A percentile compares a stretch with the other conserved stretches of the same genome.
phyloP scores from a whole-genome alignment of 2,329 filamentous ascomycete species.

The Aspergillus awamori region DNA sequence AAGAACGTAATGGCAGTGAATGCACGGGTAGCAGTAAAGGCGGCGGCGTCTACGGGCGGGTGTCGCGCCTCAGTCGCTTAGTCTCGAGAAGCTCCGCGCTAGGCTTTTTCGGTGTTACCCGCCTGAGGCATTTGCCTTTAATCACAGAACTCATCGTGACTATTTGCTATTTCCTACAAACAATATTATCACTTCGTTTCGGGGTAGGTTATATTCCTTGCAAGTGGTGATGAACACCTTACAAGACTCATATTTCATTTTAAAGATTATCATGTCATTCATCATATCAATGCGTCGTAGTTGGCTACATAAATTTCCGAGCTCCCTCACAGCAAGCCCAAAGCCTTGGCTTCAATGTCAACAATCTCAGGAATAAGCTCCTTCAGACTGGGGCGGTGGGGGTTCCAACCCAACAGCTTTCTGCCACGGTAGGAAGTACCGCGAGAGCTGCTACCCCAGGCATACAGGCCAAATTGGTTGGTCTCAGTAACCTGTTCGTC shows the following conservation, averaged over 20 bases:
- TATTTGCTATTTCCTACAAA: not conserved
- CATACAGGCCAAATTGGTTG: slow-evolving; percentile 37
- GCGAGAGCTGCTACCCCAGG: slow-evolving; percentile 44
- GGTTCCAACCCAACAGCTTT: slow-evolving; percentile 44
- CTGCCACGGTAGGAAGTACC: slow-evolving; percentile 40
- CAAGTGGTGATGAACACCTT: too few species aligned
- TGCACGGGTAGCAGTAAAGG: slow-evolving; percentile 9
- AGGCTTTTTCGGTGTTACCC: not conserved
- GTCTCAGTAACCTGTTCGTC: slow-evolving; percentile 47
- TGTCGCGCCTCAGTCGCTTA: not conserved
- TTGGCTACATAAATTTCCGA: not conserved
- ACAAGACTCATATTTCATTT: not conserved
- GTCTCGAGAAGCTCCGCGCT: not conserved
- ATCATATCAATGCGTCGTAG: not conserved
- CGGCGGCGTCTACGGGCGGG: slow-evolving; percentile 6
- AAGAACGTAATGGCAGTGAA: slow-evolving; percentile 7
- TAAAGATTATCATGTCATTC: slow-evolving; percentile 2
- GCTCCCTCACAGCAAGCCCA: slow-evolving; percentile 34
- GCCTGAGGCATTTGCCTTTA: not conserved
- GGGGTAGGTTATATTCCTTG: not conserved
- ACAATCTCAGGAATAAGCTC: slow-evolving; percentile 60
- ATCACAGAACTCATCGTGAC: not conserved
- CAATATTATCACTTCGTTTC: not conserved
- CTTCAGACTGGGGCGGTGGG: slow-evolving; percentile 50
- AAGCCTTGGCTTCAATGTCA: slow-evolving; percentile 48